Base-by-base conservation (phyloP, 495 filamentous ascomycete genomes). In the Talaromyces thailandensis region DNA sequence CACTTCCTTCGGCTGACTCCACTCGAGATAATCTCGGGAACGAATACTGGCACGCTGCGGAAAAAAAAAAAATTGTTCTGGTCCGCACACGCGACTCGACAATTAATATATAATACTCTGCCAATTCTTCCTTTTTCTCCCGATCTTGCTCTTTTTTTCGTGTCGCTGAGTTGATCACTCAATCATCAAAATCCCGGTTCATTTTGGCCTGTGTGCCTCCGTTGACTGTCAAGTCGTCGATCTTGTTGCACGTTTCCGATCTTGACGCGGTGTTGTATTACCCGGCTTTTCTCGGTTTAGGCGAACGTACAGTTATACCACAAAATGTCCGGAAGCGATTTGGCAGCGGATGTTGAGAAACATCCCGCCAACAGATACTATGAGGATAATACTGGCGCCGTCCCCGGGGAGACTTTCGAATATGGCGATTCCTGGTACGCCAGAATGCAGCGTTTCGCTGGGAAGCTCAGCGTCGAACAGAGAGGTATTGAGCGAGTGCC, bases 401-500 rank as follows among this genome's bases (percentile, higher is more conserved):
- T 89, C 2, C 77, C 80, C 12, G 80, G 82, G 24, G 81, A 88
- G 68, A 84, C 75, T 62, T 87, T 92, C 65, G 76, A 78, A 53
- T 77, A 84, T 31, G 88, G 88, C 60, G 71, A 85, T 61, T 81
- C 80, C 24, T 61, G 78, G 29, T 87, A 84, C 66, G 88, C 88
- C 21, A 88, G 82, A 72, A 64, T 89, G 5, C 88, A 92, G 75
- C 83, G 86, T 11, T 65, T 90, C 18, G 89, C 87, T 0, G 87
- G 82, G 5, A 85, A 80, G 64, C 82, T 87, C 66, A 84, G 86
- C 43, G 81, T 95, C 24, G 90, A 95, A 71, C 86, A 81, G 73
- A 80, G 91, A 67, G 91, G 91, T 56, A 89, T 93, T 58, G 90
- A 93, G 76, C 82, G 90, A 26, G 90, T 93, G 55, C 89, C 89